Evolutionary conservation across 352 stramenopile genomes (phyloP), one percentile per base, ranked within the genome.

Genomic region (Aphanomyces euteiches): DNA sequence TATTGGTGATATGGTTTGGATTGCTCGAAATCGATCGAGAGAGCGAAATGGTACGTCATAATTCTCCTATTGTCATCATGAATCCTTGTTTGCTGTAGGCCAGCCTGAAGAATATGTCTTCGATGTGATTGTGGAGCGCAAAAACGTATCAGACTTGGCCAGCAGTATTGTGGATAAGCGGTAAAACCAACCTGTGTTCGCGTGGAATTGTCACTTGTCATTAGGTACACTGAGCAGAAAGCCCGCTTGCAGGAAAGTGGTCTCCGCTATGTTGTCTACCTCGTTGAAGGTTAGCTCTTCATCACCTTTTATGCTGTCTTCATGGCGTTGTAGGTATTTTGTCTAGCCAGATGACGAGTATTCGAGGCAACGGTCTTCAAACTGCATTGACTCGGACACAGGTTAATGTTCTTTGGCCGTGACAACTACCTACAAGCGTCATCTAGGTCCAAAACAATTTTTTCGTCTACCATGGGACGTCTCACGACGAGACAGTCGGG

Each of bases 101-200:
- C 7, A 61, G 36, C 54, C 54, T 12, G 48, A 74, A 81, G 74
- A 95, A 63, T 89, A 92, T 43, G 81, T 95, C 67, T 67, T 95
- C 13, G 92, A 92, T 63, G 84, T 88, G 36, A 90, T 95, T 28
- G 84, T 95, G 0, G 87, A 95, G 70, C 82, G 87, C 21, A 95
- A 95, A 54, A 84, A 90, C 76, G 83, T 93, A 13, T 67, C 79
- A 17, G 87, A 95, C 66, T 64, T 95, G 10, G 90, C 85, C 10
- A 82, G 83, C 0, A 95, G 87, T 75, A 95, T 95, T 48, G 84
- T 95, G 43, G 87, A 95, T 66, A 81, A 83, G 36, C 81, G 80
- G 47, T 69, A 41, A 15, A n/a, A 19, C 19, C 8, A 65, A 17
- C 37, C n/a, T 19, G 13, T 61, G 1, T 36, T 47, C n/a, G 17